Conservation (phyloP, 2,329 filamentous ascomycete species). For the Arthroderma uncinatum region DNA sequence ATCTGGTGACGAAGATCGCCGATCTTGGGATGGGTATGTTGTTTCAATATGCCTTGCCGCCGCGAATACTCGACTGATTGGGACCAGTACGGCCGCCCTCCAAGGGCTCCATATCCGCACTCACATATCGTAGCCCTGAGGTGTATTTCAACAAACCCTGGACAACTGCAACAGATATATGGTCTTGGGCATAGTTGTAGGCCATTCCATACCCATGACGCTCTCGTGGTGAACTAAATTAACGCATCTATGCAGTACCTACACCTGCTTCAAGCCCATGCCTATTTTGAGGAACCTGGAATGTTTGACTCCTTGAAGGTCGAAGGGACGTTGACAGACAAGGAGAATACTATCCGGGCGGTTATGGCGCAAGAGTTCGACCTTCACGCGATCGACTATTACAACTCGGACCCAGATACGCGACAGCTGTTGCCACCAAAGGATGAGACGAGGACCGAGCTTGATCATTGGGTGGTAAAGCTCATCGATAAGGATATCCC, state of each 20-base stretch:
- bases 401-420: conserved; percentile 2
- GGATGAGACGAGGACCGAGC: conserved; percentile 7
- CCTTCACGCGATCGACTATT: conserved; percentile 6
- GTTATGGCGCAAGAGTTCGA: conserved; percentile 7
- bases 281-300: conserved; percentile 6
- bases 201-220: neutral
- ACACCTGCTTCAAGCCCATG: conserved; percentile 8
- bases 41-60: neutral
- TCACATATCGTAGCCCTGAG: conserved; percentile 6
- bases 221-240: too few relatives aligned
- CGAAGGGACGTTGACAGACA: neutral
- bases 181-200: conserved; percentile 11
- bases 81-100: conserved; percentile 3
- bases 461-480: conserved; percentile 7
- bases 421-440: conserved; percentile 1
- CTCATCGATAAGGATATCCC: conserved; percentile 1
- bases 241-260: too few relatives aligned
- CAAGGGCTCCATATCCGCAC: neutral
- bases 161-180: conserved; percentile 9
- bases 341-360: neutral
- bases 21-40: conserved; percentile 10
- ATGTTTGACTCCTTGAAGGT: conserved; percentile 6
- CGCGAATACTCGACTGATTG: neutral
- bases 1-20: conserved; percentile 8
- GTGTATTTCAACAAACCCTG: conserved; percentile 8